Evolutionary conservation across 2,329 filamentous ascomycete genomes (phyloP).

Genomic region (Capronia epimyces): DNA sequence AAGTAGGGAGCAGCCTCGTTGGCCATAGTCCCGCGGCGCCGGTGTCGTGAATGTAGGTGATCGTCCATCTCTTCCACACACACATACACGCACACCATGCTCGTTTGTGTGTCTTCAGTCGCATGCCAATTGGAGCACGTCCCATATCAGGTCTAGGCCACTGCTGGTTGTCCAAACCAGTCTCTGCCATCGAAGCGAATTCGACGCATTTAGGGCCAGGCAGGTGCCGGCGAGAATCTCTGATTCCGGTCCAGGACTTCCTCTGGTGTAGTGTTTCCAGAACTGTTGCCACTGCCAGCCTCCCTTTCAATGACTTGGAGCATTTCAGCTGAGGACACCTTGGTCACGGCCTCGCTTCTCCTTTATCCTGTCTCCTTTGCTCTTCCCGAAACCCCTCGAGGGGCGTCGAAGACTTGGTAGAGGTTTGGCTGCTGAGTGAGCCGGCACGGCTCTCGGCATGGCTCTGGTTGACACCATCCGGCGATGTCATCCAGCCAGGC

Average conservation of each 20-base stretch:
- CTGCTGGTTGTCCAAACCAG: no score
- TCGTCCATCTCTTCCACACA: no score
- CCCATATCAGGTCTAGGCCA: no score
- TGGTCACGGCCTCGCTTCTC: constrained; percentile 16
- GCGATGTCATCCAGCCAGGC: constrained; percentile 10
- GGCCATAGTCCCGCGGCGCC: no score
- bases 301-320: constrained; percentile 20
- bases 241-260: background rate
- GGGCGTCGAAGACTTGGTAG: constrained; percentile 3
- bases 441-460: constrained; percentile 9
- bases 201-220: background rate
- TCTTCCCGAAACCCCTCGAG: constrained; percentile 14
- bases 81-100: no score
- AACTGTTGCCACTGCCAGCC: background rate
- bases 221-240: constrained; percentile 1
- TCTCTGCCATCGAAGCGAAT: no score
- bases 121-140: constrained; percentile 15
- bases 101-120: no score
- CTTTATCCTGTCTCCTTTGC: constrained; percentile 2
- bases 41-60: no score
- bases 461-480: constrained; percentile 12
- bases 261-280: constrained; percentile 11
- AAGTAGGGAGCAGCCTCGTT: no score
- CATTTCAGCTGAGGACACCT: constrained; percentile 10
- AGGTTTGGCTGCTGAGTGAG: constrained; percentile 1